Base-by-base conservation (phyloP, 1,284 basidiomycete species). In the Papiliotrema laurentii region DNA sequence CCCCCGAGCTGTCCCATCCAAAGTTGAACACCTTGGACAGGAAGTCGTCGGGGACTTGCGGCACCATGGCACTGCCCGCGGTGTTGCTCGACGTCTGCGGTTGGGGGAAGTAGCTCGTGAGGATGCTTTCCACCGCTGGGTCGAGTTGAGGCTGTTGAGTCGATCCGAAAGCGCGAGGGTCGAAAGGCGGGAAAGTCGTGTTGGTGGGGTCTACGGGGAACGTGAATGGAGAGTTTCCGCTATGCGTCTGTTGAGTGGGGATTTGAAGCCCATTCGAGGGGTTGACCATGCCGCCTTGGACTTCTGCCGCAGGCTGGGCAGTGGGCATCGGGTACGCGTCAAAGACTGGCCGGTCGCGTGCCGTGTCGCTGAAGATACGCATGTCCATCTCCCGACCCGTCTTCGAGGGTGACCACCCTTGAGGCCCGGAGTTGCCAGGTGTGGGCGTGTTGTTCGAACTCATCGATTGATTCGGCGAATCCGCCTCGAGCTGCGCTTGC, bases 321-420 rank as follows among this genome's bases (percentile, higher is more conserved):
- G 60, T 56, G 0, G 64, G 68, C 63, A 68, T 64, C 1, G 66
- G 69, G 53, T 72, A 72, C 5, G 69, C 69, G 45, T 68, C 69
- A 50, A 71, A 71, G 0, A 71, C 67, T 0, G 66, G 63, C 25
- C 61, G 50, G 45, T 70, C 68, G 4, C 59, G 50, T 3, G 63
- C 56, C n/a, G 62, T 59, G 24, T 60, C 59, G 18, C 35, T 33
- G 31, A 50, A 50, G 28, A 50, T 41, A 34, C 47, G 42, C 47
- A 49, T 53, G 34, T 50, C 49, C 42, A 46, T 43, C 21, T 31
- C 45, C 16, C 38, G 33, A 13, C 28, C 37, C 27, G 26, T 28
- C 28, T 41, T 42, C 16, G 43, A 30, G 2, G 26, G 24, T 13
- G 40, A 36, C 10, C 21, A 22, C 21, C 34, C 25, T 4, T 24